phyloP scores from a whole-genome alignment of 331 rosid genomes.

The Ulmus americana region DNA sequence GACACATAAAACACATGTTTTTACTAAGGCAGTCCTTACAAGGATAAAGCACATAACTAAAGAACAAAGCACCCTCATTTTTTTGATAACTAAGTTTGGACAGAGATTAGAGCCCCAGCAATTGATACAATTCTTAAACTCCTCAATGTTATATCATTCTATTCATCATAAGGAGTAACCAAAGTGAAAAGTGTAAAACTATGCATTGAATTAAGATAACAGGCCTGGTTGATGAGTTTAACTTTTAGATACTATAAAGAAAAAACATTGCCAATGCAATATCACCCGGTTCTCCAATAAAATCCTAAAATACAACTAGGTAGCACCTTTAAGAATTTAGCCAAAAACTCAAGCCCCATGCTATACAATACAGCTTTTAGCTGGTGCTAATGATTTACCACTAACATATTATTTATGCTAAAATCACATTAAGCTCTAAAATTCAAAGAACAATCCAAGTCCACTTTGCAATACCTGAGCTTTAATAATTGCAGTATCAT shows the following conservation, averaged over 20 bases:
- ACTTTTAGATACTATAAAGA: background rate
- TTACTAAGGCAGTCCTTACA: background rate
- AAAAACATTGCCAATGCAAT: background rate
- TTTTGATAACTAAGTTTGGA: background rate
- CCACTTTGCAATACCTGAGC: conserved; percentile 51
- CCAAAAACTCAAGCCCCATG: background rate
- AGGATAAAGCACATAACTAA: background rate
- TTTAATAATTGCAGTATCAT: conserved; percentile 38
- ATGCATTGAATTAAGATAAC: background rate
- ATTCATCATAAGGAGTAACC: background rate
- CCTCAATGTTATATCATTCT: background rate
- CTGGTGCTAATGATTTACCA: background rate
- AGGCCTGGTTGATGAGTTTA: background rate
- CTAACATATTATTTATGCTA: background rate
- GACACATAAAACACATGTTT: conserved; percentile 8
- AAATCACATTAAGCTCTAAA: background rate
- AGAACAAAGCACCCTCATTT: background rate
- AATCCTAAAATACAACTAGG: background rate
- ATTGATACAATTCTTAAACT: background rate
- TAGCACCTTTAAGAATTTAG: background rate
- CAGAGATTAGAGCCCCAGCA: background rate
- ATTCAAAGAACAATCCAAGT: background rate
- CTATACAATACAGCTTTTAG: background rate
- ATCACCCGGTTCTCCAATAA: background rate
- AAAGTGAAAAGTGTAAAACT: background rate